Evolutionary conservation across 139 green algal species (phyloP).

Genomic region (Deuterostichococcus epilithicus): DNA sequence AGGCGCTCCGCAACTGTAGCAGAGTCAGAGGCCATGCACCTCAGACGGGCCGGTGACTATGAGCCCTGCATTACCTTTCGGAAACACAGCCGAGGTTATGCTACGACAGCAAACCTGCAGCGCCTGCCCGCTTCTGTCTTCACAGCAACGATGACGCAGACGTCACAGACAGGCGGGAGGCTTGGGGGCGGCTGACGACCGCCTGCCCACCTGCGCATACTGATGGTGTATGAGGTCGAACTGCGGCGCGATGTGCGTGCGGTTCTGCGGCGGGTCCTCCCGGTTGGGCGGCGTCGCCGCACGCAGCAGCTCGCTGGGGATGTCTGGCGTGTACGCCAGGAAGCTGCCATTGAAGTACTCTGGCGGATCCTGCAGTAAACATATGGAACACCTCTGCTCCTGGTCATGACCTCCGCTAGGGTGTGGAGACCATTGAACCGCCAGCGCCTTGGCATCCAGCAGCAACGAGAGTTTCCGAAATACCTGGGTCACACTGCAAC

Average conservation of each 20-base stretch:
- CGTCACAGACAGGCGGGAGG: no score
- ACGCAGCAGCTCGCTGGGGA: constrained; percentile 24
- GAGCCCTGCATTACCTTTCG: not conserved
- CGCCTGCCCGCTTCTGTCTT: no score
- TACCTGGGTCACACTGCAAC: no score
- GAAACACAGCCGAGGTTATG: no score
- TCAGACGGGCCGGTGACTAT: constrained; percentile 11
- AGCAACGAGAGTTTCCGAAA: no score
- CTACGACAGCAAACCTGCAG: no score
- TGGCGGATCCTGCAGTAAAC: constrained; percentile 32
- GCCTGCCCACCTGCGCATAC: constrained; percentile 29
- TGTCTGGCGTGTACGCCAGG: constrained; percentile 17
- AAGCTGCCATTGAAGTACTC: constrained; percentile 40
- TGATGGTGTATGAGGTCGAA: constrained; percentile 64
- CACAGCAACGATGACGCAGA: no score
- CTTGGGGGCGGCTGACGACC: constrained; percentile 16
- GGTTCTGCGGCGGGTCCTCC: not conserved
- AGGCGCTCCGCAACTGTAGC: constrained; percentile 38
- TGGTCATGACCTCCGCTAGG: no score
- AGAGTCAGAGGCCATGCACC: not conserved
- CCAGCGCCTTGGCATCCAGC: no score
- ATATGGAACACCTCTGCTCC: no score
- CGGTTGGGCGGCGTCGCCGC: constrained; percentile 1
- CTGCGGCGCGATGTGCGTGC: constrained; percentile 19
- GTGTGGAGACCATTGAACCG: no score